A percentile compares a stretch with the other conserved stretches of the same genome.
phyloP scores from a whole-genome alignment of 495 filamentous ascomycete genomes.

The Cercophora sp. region DNA sequence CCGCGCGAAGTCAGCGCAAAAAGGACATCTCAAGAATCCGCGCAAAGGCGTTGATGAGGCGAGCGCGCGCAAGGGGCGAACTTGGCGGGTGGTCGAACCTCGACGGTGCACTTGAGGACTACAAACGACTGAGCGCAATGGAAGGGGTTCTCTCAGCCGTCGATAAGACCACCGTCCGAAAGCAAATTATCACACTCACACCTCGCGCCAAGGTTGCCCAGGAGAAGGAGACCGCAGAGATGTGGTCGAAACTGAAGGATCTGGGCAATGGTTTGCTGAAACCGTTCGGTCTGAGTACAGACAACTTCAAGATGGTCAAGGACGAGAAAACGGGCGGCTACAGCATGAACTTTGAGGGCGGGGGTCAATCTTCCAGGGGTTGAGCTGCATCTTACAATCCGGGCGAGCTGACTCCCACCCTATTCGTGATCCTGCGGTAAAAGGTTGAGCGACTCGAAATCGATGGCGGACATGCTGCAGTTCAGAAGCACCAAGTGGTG shows the following conservation, averaged over 20 bases:
- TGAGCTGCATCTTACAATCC: no score
- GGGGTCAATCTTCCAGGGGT: no score
- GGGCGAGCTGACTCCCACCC: no score
- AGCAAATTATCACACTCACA: conserved; percentile 61
- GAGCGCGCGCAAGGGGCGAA: conserved; percentile 70
- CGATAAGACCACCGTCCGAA: conserved; percentile 63
- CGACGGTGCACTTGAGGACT: conserved; percentile 77
- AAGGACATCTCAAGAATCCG: conserved; percentile 72
- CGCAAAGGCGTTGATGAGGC: conserved; percentile 79
- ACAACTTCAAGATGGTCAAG: conserved; percentile 90
- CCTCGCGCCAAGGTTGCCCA: conserved; percentile 66
- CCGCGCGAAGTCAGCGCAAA: no score
- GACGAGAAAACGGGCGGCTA: conserved; percentile 88
- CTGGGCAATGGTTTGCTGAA: conserved; percentile 88
- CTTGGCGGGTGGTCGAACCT: conserved; percentile 73
- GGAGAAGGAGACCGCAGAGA: conserved; percentile 84
- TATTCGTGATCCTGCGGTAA: no score
- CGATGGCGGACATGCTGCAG: no score
- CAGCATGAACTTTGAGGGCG: conserved; percentile 77
- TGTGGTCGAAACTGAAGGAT: conserved; percentile 95
- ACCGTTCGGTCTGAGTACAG: conserved; percentile 87
- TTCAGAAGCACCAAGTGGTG: no score
- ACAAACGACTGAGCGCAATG: conserved; percentile 56
- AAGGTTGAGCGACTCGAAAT: no score
- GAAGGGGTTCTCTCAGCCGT: conserved; percentile 50